Evolutionary conservation across 83 land plant genomes (phyloP), one percentile per base, ranked within the genome.

Genomic region (Thuja plicata): DNA sequence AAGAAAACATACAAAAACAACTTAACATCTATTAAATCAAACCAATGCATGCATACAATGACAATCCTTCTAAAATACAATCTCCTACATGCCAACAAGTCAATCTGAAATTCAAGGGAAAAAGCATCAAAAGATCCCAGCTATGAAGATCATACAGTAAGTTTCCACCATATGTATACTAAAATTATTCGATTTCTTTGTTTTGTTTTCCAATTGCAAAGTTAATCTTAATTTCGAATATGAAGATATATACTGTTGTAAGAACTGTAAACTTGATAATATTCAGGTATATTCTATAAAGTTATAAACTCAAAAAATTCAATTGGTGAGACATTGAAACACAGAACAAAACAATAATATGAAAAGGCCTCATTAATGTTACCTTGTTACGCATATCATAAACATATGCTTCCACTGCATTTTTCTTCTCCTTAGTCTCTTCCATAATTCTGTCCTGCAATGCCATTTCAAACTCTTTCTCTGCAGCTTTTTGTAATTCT

Each of bases 301-400:
- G 60, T 57, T 57, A 57, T 50, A 17, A 57, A 17, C 24, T 57
- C 5, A 1, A 19, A 19, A 60, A 19, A 27, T 27, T 27, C n/a
- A 27, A 7, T 66, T 8, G 10, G 8, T 62, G 6, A 24, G 8
- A 24, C 8, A 66, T 24, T 24, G n/a, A 24, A 66, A 24, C 8
- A 66, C 8, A 66, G 8, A 66, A 66, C 8, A 8, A 8, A 24
- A 27, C 32, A 66, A 27, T 66, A 27, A 66, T 27, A 1, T 6
- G 1, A 60, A 60, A 60, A 0, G 27, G 71, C 5, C 71, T 27
- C 30, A 27, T 66, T 27, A 8, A 8, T 24, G 73, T 1, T 92
- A 96, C 99, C 99, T 97, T 97, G 88, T 92, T 97, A 27, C 99
- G 91, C 91, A 94, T 93, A 43, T 97, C 97, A 88, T 96, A 97